Percentiles rank a stretch among this genome's conserved stretches.
Conservation (phyloP, 257 asterid genomes). For the Apocynum venetum region DNA sequence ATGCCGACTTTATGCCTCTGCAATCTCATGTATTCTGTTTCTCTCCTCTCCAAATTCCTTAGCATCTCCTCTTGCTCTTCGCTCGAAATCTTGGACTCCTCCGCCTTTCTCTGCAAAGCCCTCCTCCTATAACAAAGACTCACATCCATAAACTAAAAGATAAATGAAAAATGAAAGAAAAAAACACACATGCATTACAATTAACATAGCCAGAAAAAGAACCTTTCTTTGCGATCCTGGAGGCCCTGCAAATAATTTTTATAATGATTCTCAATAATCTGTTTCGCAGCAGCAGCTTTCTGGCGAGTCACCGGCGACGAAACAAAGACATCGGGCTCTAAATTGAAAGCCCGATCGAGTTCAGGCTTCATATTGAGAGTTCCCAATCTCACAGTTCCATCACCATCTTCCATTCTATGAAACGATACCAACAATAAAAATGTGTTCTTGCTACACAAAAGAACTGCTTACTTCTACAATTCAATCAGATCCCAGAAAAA, state of each 20-base stretch:
- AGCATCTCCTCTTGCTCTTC: constrained; percentile 89
- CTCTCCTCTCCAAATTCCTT: constrained; percentile 86
- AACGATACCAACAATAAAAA: neutral
- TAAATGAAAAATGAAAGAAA: neutral
- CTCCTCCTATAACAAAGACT: constrained; percentile 53
- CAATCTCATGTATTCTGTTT: constrained; percentile 93
- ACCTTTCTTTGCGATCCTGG: constrained; percentile 97
- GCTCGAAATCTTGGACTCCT: constrained; percentile 71
- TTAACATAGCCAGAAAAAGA: neutral
- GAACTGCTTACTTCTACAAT: neutral
- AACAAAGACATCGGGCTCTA: constrained; percentile 73
- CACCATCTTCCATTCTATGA: constrained; percentile 45
- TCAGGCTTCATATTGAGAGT: constrained; percentile 38
- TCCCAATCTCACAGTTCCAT: constrained; percentile 46
- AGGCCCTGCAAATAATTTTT: constrained; percentile 83
- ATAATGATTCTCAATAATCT: constrained; percentile 93
- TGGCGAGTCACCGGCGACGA: constrained; percentile 95
- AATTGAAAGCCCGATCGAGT: constrained; percentile 36
- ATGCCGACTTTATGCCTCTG: constrained; percentile 98
- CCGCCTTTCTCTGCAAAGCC: constrained; percentile 83
- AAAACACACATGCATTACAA: neutral
- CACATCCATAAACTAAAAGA: neutral
- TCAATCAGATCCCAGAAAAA: constrained; percentile 30
- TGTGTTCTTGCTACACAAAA: neutral
- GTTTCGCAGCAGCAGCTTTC: constrained; percentile 93